Evolutionary conservation across 73 alveolate species (phyloP).

Genomic region (Breviolum minutum): DNA sequence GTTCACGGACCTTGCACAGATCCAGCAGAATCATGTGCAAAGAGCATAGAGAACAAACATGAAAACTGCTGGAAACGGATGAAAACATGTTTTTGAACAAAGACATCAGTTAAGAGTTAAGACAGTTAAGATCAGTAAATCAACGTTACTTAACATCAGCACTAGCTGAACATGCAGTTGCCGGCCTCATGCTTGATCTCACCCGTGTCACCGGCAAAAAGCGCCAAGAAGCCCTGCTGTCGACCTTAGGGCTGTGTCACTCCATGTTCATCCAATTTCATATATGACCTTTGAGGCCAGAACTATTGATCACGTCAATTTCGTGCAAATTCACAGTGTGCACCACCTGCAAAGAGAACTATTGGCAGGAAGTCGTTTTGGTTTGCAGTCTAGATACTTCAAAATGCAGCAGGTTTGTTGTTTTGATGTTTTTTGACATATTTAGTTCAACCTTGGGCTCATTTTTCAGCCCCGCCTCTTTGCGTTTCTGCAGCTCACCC

Average conservation of each 20-base stretch:
- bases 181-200: constrained; percentile 97
- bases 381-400: no score
- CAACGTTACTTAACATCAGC: constrained; percentile 22
- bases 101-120: no score
- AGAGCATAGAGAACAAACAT: not conserved
- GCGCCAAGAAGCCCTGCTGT: constrained; percentile 99
- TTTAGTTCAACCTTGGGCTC: no score
- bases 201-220: constrained; percentile 99
- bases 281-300: not conserved
- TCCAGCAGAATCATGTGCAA: no score
- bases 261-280: not conserved
- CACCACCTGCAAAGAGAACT: constrained; percentile 96
- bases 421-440: no score
- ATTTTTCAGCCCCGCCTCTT: constrained; percentile 96
- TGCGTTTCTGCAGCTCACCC: constrained; percentile 99
- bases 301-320: constrained; percentile 99
- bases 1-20: constrained; percentile 97
- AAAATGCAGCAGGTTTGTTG: no score
- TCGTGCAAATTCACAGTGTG: constrained; percentile 99
- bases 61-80: not conserved
- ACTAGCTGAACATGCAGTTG: constrained; percentile 99
- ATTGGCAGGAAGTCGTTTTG: no score
- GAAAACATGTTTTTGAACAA: no score
- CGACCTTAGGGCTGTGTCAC: constrained; percentile 2
- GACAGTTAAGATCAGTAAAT: not conserved